Base-by-base conservation (phyloP, 306 rosid genomes). In the Argentina anserina region DNA sequence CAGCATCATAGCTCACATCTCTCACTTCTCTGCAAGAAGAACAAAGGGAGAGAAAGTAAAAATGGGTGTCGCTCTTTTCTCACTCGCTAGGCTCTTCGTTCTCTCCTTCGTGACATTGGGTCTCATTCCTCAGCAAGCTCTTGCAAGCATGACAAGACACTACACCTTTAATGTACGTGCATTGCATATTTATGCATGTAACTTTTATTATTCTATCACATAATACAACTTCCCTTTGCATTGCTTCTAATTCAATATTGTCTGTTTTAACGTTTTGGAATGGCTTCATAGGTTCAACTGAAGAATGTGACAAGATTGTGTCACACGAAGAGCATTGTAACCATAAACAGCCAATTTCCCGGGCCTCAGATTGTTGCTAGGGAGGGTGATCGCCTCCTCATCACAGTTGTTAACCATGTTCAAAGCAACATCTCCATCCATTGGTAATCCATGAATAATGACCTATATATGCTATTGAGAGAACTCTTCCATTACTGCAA, bases 291-390 rank as follows among this genome's bases (percentile, higher is more conserved):
- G 91, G 82, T 90, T 50, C 67, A 75, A 59, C 43, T 71, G 50
- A 66, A 81, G 69, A 88, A 86, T 75, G 90, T 90, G 63, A 88
- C 90, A 25, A 68, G 92, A 52, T 26, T 90, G 5, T 86, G 93
- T 74, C 90, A 88, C 74, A 83, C 75, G 6, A 88, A 85, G 84
- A 86, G 79, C 78, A 80, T 90, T 28, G 81, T 90, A 56, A 86
- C 92, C 2, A 91, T 85, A 59, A 88, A 90, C 45, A 91, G 95
- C n/a, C 74, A 83, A 40, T 86, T 90, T 85, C 97, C 94, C 0
- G 97, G 97, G 56, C 97, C 97, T 67, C 79, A 82, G 6, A 83
- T 90, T 73, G 81, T 88, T 25, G 91, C 89, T 2, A 77, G 93
- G n/a, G 97, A 90, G 52, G 93, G 90, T 28, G 92, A 89, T 40